Evolutionary conservation across 768 basidiomycete species (phyloP).

Genomic region (Kwoniella heveanensis): DNA sequence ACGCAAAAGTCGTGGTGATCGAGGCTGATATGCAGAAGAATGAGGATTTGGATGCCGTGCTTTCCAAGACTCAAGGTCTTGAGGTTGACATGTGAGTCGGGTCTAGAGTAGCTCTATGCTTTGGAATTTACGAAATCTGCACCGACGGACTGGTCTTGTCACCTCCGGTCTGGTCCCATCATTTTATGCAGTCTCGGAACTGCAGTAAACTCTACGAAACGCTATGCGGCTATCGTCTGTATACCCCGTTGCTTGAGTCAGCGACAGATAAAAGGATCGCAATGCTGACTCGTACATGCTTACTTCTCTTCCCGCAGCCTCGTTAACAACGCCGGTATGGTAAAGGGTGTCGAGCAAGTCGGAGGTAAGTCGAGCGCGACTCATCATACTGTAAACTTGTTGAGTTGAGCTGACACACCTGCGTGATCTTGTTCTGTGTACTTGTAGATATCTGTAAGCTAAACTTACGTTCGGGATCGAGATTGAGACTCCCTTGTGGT

Average conservation of each 20-base stretch:
- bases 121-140: no score
- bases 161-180: no score
- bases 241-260: no score
- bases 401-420: neutral
- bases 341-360: slow-evolving; percentile 81
- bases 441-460: slow-evolving; percentile 28
- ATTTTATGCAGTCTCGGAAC: no score
- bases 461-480: no score
- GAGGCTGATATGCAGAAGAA: slow-evolving; percentile 80
- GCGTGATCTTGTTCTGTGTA: neutral
- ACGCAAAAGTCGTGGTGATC: slow-evolving; percentile 71
- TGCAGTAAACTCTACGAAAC: no score
- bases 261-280: no score
- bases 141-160: no score
- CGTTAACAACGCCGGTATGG: slow-evolving; percentile 86
- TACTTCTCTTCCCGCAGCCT: slow-evolving; percentile 22
- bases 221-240: no score
- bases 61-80: slow-evolving; percentile 61
- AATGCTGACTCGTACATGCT: neutral
- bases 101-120: no score
- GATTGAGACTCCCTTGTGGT: no score
- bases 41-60: slow-evolving; percentile 63
- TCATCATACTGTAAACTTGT: no score
- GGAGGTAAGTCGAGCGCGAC: slow-evolving; percentile 60
- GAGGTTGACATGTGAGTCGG: slow-evolving; percentile 74